Evolutionary conservation across 2,329 filamentous ascomycete species (phyloP).

Genomic region (Tolypocladium ovalisporum): DNA sequence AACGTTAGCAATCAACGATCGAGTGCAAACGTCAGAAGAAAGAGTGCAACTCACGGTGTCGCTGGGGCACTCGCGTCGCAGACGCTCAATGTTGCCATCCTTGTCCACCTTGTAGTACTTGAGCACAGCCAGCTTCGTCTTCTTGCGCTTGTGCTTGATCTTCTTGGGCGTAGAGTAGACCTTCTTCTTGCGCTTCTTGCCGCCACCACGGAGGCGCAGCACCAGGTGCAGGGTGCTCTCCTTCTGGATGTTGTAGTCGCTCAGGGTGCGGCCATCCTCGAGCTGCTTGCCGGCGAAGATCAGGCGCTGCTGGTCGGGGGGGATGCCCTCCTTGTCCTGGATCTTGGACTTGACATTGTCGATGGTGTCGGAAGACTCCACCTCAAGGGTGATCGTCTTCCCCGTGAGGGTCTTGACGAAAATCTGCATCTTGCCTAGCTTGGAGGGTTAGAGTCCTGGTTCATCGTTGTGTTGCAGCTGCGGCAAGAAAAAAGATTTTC

Average conservation of each 20-base stretch:
- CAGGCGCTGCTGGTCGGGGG: constrained; percentile 96
- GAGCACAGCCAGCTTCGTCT: constrained; percentile 99
- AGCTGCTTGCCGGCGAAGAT: constrained; percentile 99
- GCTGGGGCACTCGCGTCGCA: constrained; percentile 92
- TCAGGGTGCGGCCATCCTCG: constrained; percentile 96
- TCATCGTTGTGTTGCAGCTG: background rate
- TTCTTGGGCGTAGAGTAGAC: constrained; percentile 99
- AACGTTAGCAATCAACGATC: background rate
- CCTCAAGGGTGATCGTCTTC: constrained; percentile 99
- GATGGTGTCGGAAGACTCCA: constrained; percentile 98
- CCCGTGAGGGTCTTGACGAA: constrained; percentile 88
- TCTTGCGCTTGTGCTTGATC: constrained; percentile 99
- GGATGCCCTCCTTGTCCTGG: constrained; percentile 99
- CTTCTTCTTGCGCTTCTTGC: constrained; percentile 99
- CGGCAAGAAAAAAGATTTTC: background rate
- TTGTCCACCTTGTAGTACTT: constrained; percentile 99
- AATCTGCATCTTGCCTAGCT: constrained; percentile 62
- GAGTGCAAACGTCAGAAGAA: no score
- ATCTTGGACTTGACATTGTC: constrained; percentile 99
- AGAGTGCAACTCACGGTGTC: constrained; percentile 57
- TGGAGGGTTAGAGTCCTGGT: constrained; percentile 25
- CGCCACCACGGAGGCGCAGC: constrained; percentile 94
- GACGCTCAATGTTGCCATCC: constrained; percentile 99
- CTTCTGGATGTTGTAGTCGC: constrained; percentile 99
- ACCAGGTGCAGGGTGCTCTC: constrained; percentile 98